Conservation (phyloP, 371 early-diverging fungal species). For the Mucor sp. region DNA sequence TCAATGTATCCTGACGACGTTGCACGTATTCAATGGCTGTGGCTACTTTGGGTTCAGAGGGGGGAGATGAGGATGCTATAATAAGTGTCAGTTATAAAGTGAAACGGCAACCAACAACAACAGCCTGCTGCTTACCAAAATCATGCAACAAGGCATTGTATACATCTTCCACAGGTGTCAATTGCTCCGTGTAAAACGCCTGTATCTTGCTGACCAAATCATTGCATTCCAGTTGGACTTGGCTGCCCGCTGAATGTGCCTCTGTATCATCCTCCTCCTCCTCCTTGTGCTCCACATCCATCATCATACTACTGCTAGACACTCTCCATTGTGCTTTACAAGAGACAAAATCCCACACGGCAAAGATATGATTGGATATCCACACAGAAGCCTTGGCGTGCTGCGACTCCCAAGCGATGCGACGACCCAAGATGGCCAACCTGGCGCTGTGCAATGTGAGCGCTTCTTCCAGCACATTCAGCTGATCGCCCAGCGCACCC, state of each 20-base stretch:
- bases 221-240: slow-evolving; percentile 10
- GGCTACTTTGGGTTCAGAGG: background rate
- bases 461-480: slow-evolving; percentile 20
- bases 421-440: slow-evolving; percentile 25
- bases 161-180: slow-evolving; percentile 4
- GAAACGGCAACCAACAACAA: no score
- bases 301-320: background rate
- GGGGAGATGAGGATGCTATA: background rate
- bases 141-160: slow-evolving; percentile 13
- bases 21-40: slow-evolving; percentile 19
- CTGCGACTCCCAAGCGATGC: slow-evolving; percentile 39
- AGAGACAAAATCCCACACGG: slow-evolving; percentile 35
- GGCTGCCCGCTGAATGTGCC: background rate
- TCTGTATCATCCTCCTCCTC: background rate
- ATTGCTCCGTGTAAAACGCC: slow-evolving; percentile 5
- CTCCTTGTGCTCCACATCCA: background rate
- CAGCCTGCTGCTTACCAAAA: slow-evolving; percentile 5
- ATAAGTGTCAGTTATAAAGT: no score
- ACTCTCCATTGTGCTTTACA: slow-evolving; percentile 39
- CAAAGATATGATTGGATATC: slow-evolving; percentile 23
- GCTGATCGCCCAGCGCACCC: slow-evolving; percentile 13
- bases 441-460: slow-evolving; percentile 23
- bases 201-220: slow-evolving; percentile 9
- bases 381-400: slow-evolving; percentile 22
- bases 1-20: slow-evolving; percentile 32